Conservation (phyloP, 192 early-diverging fungal genomes). For the Backusella westeae region DNA sequence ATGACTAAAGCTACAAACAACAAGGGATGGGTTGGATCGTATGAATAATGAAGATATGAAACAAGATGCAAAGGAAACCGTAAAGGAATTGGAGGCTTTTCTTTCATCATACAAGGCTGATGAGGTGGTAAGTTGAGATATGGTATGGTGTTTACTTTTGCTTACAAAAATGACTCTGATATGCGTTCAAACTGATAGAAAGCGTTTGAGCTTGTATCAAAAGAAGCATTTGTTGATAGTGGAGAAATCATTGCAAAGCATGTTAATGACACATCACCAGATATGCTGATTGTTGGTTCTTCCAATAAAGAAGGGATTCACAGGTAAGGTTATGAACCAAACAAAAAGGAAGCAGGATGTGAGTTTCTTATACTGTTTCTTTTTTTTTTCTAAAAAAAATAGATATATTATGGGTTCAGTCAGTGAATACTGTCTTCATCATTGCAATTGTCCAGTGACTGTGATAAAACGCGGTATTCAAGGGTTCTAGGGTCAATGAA, state of each 20-base stretch:
- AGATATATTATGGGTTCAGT: slow-evolving; percentile 12
- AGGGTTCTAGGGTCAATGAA: neutral
- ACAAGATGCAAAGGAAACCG: neutral
- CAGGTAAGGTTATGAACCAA: neutral
- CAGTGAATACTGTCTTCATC: neutral
- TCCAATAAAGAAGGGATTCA: slow-evolving; percentile 4
- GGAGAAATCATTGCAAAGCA: neutral
- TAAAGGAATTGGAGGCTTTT: neutral
- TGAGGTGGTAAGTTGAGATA: neutral
- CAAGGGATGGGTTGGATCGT: neutral
- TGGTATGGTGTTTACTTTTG: neutral
- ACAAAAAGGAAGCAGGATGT: neutral
- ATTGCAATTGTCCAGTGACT: slow-evolving; percentile 6
- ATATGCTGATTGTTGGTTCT: slow-evolving; percentile 1
- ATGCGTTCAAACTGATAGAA: neutral
- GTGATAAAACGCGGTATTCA: neutral
- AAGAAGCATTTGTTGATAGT: neutral
- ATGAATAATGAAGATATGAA: slow-evolving; percentile 11
- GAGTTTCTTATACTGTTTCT: neutral
- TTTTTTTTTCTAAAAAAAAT: neutral
- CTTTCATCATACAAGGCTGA: neutral
- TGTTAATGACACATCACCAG: neutral
- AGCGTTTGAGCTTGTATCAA: neutral
- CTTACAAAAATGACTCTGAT: no score
- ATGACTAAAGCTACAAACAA: neutral